Evolutionary conservation across 73 alveolate genomes (phyloP), one percentile per base, ranked within the genome.

Genomic region (Symbiodinium natans): DNA sequence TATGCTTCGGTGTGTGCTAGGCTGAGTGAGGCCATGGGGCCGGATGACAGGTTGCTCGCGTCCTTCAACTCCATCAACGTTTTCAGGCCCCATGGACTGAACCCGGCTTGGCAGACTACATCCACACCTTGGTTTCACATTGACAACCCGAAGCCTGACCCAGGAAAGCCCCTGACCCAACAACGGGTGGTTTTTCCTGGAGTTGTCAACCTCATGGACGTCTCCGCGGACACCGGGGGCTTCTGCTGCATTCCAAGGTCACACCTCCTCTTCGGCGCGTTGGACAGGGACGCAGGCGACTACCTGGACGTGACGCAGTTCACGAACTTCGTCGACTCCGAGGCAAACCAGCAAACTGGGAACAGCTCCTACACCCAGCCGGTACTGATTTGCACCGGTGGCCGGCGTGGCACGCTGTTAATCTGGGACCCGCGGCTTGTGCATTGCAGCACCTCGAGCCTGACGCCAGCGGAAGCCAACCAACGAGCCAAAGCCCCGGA

Each of bases 371-470:
- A 68, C 82, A 68, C 82, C 9, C 82, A 68, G 82, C 82, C 82
- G 40, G 82, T 68, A 34, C 82, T 68, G 31, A 29, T 68, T 7
- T 68, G 82, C 82, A 68, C 82, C 9, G 40, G 82, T 21, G 82
- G 82, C 33, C 82, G 40, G 40, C 63, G 63, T 48, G 82, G 82
- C 9, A 68, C 40, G 33, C 82, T 68, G 13, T 7, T 68, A 21
- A 17, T 68, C 33, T 68, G 82, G 82, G 82, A 68, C 82, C 82
- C 82, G 40, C 82, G 82, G 7, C 82, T 68, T 29, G 82, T 68
- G 38, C 82, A 68, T 29, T 68, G 82, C 82, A 23, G 40, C 82
- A 68, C 82, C 9, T 21, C 82, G 36, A 29, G 40, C 82, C 31
- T 68, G 11, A 68, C 40, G 23, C n/a, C n/a, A n/a, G n/a, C n/a